Evolutionary conservation across 139 green algal species (phyloP).

Genomic region (Micractinium sp.): DNA sequence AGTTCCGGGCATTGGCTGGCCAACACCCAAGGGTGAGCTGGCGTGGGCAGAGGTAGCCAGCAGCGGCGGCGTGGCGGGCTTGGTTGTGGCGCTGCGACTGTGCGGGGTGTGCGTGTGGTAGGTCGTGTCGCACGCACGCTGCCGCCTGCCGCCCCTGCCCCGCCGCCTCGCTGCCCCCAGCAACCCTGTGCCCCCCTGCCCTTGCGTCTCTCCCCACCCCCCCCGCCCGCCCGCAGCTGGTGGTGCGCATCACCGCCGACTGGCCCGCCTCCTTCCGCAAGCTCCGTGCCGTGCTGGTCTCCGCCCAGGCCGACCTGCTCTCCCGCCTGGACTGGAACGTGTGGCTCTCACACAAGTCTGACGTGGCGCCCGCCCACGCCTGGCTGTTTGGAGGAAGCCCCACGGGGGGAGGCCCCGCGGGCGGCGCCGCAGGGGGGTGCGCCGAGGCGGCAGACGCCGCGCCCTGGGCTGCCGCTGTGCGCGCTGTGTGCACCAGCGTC

Average conservation of each 20-base stretch:
- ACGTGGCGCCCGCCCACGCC: no score
- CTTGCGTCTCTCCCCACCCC: not conserved
- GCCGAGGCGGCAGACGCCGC: no score
- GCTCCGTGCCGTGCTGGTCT: not conserved
- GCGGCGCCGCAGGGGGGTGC: no score
- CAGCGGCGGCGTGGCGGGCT: not conserved
- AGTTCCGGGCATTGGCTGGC: no score
- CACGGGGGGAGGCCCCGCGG: no score
- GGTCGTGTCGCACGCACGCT: no score
- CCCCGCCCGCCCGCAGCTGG: slow-evolving; percentile 7
- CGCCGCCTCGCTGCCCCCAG: not conserved
- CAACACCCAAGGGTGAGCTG: no score
- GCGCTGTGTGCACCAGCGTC: no score
- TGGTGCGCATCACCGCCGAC: not conserved
- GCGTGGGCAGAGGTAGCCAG: no score
- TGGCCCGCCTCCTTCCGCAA: slow-evolving; percentile 23
- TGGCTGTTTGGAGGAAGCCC: no score
- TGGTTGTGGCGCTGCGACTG: not conserved
- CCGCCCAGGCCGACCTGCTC: slow-evolving; percentile 15
- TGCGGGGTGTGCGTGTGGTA: not conserved
- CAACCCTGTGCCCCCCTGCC: not conserved
- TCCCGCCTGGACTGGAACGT: not conserved
- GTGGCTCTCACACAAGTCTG: no score
- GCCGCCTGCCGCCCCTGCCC: not conserved
- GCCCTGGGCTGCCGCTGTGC: no score